Base-by-base conservation (phyloP, 1,284 basidiomycete genomes). In the Cutaneotrichosporon sp. region DNA sequence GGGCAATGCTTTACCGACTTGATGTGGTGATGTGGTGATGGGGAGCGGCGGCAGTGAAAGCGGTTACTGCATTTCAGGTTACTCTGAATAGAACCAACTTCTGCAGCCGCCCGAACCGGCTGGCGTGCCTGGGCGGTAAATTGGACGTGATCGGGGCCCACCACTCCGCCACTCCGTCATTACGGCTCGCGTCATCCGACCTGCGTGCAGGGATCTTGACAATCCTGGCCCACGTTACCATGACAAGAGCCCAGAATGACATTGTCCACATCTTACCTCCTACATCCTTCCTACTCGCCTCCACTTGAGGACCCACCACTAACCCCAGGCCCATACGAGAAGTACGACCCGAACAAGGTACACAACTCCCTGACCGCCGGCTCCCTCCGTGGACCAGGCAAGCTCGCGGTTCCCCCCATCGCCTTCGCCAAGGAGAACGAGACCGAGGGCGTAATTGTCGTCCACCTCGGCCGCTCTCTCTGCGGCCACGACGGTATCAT, bases 401-500 rank as follows among this genome's bases (percentile, higher is more conserved):
- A 87, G 79, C 84, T 97, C 6, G 90, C 91, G 0, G 77, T 94
- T 58, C 83, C 85, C 26, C 91, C 92, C 2, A 72, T 96, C 2
- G 85, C 91, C 7, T 85, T 92, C 21, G 86, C 86, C n/a, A 86
- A 84, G 72, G 82, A 82, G 64, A 90, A 96, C 78, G 90, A 92
- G 76, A 84, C 82, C 10, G 89, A 92, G 80, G 85, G 85, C 8
- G 75, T 87, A 42, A 69, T 87, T 14, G 81, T 97, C 65, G 66
- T 92, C 1, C 95, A 97, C 75, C 83, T 97, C 9, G 95, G 96
- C 1, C 82, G 90, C 42, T 89, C 88, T 6, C 73, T 98, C 58
- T 97, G 95, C 74, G 79, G 91, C 2, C 92, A 96, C 72, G 92
- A 96, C 78, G 94, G 94, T 0, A 91, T 98, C 68, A 82, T 97